Evolutionary conservation across 2,329 filamentous ascomycete species (phyloP), one percentile per base, ranked within the genome.

Genomic region (Microcera coccophila): DNA sequence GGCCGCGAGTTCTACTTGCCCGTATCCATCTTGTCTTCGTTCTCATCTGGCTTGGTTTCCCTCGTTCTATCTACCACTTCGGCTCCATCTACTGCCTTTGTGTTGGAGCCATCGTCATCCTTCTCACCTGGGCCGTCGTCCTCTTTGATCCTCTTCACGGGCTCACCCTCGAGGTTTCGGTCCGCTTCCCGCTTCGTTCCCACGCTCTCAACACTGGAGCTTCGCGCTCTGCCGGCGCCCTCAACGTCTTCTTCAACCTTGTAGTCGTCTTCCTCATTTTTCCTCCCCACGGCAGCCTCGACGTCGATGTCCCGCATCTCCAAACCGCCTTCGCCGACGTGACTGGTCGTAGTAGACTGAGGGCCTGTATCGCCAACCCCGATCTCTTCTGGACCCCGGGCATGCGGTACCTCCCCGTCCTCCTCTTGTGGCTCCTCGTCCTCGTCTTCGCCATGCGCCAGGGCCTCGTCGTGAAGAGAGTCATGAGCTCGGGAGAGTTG

Each of bases 341-440:
- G 63, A 38, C 61, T 66, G 31, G 63, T 69, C 14, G 62, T 68
- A 41, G 66, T 69, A 39, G 51, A 68, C 65, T 87, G 90, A 9
- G 87, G 82, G 0, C 93, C 93, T 52, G 88, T 85, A 61, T 98
- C 93, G 54, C 87, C 82, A 45, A 90, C 81, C 4, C 90, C 91
- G 38, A 97, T 85, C 54, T 88, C 77, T 21, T 88, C 81, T 0
- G 93, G 93, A 0, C 91, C 91, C 31, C 89, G 78, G 1, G 87
- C 89, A 65, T 95, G 89, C 4, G 90, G 87, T 39, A 81, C 84
- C 7, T 78, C 75, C 5, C 79, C 74, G 14, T 78, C 75, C 21
- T 69, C 65, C 28, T 70, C 65, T 41, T 74, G 61, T 48, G 66
- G 50, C 37, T 63, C 58, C 14, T 67, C 63, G 3, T 57, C 56